Percentiles rank a stretch among this genome's conserved stretches.
Evolutionary conservation across 2,329 filamentous ascomycete genomes (phyloP).

Genomic region (Stagonosporopsis chrysanthemi): DNA sequence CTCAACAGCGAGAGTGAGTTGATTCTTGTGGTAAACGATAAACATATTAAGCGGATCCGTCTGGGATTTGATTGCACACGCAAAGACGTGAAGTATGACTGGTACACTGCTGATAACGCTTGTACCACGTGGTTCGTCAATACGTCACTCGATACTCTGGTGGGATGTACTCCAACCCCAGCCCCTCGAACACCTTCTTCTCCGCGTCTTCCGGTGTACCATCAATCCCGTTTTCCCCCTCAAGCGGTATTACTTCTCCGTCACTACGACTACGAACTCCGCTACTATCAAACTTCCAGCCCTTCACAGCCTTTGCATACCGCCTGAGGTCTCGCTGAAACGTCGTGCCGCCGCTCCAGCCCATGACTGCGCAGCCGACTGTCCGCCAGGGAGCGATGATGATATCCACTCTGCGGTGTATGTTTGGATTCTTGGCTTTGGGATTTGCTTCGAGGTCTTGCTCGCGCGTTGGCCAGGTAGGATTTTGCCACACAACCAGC

Average conservation of each 20-base stretch:
- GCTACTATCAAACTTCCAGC: conserved; percentile 90
- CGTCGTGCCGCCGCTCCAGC: conserved; percentile 88
- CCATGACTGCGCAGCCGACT: conserved; percentile 83
- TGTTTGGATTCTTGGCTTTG: conserved; percentile 69
- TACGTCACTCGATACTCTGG: conserved; percentile 56
- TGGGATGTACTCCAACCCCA: conserved; percentile 65
- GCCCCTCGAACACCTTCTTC: conserved; percentile 76
- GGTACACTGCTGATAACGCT: background rate
- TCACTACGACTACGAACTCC: conserved; percentile 74
- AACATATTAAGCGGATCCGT: background rate
- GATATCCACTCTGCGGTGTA: conserved; percentile 88
- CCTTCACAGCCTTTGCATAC: conserved; percentile 75
- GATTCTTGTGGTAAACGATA: background rate
- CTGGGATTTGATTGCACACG: background rate
- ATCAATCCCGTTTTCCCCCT: conserved; percentile 56
- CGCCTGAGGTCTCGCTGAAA: conserved; percentile 86
- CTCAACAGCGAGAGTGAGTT: background rate
- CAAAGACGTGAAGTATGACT: background rate
- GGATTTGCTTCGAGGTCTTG: conserved; percentile 46
- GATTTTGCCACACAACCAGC: conserved; percentile 89
- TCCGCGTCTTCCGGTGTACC: conserved; percentile 75
- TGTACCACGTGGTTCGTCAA: conserved; percentile 29
- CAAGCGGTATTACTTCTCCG: conserved; percentile 76
- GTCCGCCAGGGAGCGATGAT: conserved; percentile 90
- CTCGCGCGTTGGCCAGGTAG: conserved; percentile 52